Conservation (phyloP, 2,329 filamentous ascomycete species). For the Fusarium anguioides region DNA sequence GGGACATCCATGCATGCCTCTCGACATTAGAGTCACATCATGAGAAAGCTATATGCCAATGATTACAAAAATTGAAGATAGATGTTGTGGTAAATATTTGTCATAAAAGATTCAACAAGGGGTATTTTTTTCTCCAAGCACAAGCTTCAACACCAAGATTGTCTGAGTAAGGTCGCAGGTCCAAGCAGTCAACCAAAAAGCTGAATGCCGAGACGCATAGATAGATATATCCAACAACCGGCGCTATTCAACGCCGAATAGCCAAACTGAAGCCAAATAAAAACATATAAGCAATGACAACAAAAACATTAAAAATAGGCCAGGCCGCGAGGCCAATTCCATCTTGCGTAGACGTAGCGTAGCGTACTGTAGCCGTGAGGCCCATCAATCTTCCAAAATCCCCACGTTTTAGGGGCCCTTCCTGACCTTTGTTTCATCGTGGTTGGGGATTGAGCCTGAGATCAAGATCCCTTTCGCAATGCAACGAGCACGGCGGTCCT, state of each 20-base stretch:
- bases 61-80: slow-evolving; percentile 29
- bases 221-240: slow-evolving; percentile 16
- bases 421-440: slow-evolving; percentile 32
- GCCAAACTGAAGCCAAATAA: slow-evolving; percentile 21
- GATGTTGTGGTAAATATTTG: slow-evolving; percentile 24
- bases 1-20: slow-evolving; percentile 24
- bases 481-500: slow-evolving; percentile 42
- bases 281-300: slow-evolving; percentile 17
- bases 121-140: slow-evolving; percentile 42
- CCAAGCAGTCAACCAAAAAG: slow-evolving; percentile 9
- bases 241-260: slow-evolving; percentile 40
- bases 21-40: slow-evolving; percentile 14
- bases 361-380: slow-evolving; percentile 44
- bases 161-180: slow-evolving; percentile 14
- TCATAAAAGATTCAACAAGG: slow-evolving; percentile 25
- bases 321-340: slow-evolving; percentile 47
- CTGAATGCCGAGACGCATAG: slow-evolving; percentile 10
- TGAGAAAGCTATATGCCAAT: neutral
- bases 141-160: slow-evolving; percentile 36
- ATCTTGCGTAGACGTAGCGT: slow-evolving; percentile 43
- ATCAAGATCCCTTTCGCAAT: slow-evolving; percentile 19
- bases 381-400: slow-evolving; percentile 45
- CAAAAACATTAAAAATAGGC: slow-evolving; percentile 42
- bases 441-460: slow-evolving; percentile 18
- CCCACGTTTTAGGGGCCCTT: slow-evolving; percentile 38